phyloP scores from a whole-genome alignment of 2,329 filamentous ascomycete species.

The Penicillium sp. region DNA sequence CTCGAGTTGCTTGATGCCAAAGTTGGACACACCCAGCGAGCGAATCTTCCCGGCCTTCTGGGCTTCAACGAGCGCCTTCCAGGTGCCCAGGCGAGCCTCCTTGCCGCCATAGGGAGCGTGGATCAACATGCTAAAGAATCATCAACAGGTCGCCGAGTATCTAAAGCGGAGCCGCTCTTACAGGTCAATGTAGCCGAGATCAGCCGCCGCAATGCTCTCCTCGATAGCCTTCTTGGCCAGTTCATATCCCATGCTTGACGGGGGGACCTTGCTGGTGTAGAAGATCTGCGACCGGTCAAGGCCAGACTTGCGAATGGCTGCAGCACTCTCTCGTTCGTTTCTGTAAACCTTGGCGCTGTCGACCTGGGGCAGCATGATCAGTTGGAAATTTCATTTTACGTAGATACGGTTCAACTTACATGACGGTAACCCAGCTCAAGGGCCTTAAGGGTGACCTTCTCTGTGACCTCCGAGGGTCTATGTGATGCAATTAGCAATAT shows the following conservation, averaged over 20 bases:
- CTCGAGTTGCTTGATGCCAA: slow-evolving; percentile 39
- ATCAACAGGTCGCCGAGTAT: slow-evolving; percentile 1
- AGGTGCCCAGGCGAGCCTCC: slow-evolving; percentile 38
- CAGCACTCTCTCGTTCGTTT: slow-evolving; percentile 56
- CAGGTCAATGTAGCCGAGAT: slow-evolving; percentile 66
- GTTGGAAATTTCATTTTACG: no score
- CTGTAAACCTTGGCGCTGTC: slow-evolving; percentile 59
- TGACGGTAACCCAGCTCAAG: slow-evolving; percentile 58
- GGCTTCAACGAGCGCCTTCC: slow-evolving; percentile 42
- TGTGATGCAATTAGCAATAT: neutral
- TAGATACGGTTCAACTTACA: slow-evolving; percentile 32
- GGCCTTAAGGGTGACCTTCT: slow-evolving; percentile 57
- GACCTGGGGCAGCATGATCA: slow-evolving; percentile 37
- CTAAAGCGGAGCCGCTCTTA: slow-evolving; percentile 32
- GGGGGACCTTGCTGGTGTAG: slow-evolving; percentile 62
- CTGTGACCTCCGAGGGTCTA: slow-evolving; percentile 56
- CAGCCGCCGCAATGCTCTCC: slow-evolving; percentile 60
- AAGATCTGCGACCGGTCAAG: slow-evolving; percentile 57
- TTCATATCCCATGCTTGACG: slow-evolving; percentile 58
- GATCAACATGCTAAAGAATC: slow-evolving; percentile 33
- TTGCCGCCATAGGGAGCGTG: slow-evolving; percentile 41
- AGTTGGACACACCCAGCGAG: slow-evolving; percentile 44
- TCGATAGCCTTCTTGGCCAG: slow-evolving; percentile 63
- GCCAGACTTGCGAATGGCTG: slow-evolving; percentile 52
- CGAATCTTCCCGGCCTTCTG: slow-evolving; percentile 40